Conservation (phyloP, 768 basidiomycete genomes). For the Tephrocybe sp. region DNA sequence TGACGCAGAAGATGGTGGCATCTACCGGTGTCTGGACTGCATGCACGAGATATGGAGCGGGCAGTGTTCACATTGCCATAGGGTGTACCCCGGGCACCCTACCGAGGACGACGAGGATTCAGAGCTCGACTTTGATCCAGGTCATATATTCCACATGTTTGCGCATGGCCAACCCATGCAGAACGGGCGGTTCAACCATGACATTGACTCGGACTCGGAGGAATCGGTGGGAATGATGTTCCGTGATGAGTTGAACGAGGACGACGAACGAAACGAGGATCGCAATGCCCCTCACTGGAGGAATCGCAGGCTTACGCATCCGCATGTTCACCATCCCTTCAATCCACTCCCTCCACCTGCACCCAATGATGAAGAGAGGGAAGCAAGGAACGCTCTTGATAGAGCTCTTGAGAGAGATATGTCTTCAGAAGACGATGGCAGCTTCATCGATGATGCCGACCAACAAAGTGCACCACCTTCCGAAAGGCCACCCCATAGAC, state of each 20-base stretch:
- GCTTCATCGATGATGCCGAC: slow-evolving; percentile 55
- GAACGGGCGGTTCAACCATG: neutral
- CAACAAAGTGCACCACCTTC: neutral
- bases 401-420: slow-evolving; percentile 40
- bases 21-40: slow-evolving; percentile 75
- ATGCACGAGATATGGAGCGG: slow-evolving; percentile 78
- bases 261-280: neutral
- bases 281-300: slow-evolving; percentile 3
- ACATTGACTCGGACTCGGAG: slow-evolving; percentile 3
- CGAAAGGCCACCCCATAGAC: neutral
- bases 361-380: no score
- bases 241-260: neutral
- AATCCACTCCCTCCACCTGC: no score
- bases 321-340: no score
- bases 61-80: slow-evolving; percentile 58
- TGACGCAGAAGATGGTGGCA: slow-evolving; percentile 71
- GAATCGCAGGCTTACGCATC: neutral
- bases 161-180: neutral
- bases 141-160: slow-evolving; percentile 5
- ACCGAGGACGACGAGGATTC: slow-evolving; percentile 34
- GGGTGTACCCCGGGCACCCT: slow-evolving; percentile 56
- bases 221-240: neutral
- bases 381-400: slow-evolving; percentile 15
- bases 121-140: slow-evolving; percentile 26
- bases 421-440: no score